phyloP scores from a whole-genome alignment of 2,329 filamentous ascomycete genomes.

The Ophiostoma novo-ulmi region DNA sequence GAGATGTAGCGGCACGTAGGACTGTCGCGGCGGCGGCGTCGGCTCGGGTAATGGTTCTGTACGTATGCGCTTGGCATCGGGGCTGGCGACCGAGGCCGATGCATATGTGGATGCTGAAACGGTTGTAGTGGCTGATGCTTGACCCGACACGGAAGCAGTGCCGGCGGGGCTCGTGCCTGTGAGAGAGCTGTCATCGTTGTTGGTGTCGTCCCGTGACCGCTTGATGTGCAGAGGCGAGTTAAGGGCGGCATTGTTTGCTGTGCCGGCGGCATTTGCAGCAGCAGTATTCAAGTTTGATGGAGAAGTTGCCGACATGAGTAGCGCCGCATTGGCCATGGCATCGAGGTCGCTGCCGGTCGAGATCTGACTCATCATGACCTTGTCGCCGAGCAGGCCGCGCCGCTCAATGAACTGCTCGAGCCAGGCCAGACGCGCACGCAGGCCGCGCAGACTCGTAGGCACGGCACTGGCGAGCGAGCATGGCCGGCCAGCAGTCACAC shows the following conservation, averaged over 20 bases:
- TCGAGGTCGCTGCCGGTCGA: constrained; percentile 28
- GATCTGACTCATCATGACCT: constrained; percentile 31
- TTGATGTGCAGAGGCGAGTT: constrained; percentile 5
- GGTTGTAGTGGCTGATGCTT: neutral
- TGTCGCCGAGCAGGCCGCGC: constrained; percentile 8
- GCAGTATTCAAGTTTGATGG: neutral
- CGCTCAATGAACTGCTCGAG: constrained; percentile 29
- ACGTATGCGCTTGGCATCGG: neutral
- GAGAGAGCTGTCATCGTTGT: neutral
- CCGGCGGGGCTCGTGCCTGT: neutral
- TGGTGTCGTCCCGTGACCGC: constrained; percentile 1
- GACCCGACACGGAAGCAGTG: neutral
- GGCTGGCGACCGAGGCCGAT: neutral
- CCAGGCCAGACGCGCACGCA: constrained; percentile 41
- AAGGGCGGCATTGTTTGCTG: neutral
- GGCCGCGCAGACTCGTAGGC: constrained; percentile 33
- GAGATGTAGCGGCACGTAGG: constrained; percentile 28
- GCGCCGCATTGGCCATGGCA: constrained; percentile 14
- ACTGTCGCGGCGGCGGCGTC: neutral
- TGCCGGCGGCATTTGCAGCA: neutral
- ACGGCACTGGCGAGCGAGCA: constrained; percentile 37
- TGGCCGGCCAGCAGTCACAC: constrained; percentile 37
- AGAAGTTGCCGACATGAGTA: neutral
- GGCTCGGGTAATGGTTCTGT: neutral
- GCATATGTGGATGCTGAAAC: neutral